Evolutionary conservation across 805 yeast genomes (phyloP).

Genomic region (Barnettozyma californica): DNA sequence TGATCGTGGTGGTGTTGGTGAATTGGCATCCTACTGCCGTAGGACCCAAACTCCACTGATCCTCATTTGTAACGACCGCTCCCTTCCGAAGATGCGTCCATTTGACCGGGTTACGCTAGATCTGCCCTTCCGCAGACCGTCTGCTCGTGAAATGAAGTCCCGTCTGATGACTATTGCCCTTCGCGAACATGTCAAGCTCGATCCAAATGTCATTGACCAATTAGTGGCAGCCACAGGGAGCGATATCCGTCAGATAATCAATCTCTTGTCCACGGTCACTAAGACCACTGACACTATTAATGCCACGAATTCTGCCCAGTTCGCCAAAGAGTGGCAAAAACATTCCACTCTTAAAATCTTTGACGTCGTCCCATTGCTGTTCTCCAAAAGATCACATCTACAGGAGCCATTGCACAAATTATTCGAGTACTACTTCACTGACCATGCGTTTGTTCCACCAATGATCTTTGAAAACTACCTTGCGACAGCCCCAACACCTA

Average conservation of each 20-base stretch:
- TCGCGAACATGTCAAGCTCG: slow-evolving; percentile 75
- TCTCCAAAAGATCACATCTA: slow-evolving; percentile 56
- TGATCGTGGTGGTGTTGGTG: slow-evolving; percentile 98
- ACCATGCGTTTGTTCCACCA: slow-evolving; percentile 88
- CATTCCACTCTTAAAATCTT: slow-evolving; percentile 88
- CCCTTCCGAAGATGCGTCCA: slow-evolving; percentile 92
- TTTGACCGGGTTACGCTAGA: slow-evolving; percentile 81
- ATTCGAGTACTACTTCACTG: slow-evolving; percentile 86
- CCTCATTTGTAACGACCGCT: slow-evolving; percentile 87
- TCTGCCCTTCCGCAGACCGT: slow-evolving; percentile 84
- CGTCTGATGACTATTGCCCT: slow-evolving; percentile 87
- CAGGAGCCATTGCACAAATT: slow-evolving; percentile 65
- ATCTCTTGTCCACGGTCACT: slow-evolving; percentile 79
- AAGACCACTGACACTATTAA: slow-evolving; percentile 63
- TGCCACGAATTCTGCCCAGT: slow-evolving; percentile 54
- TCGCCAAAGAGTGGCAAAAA: slow-evolving; percentile 77
- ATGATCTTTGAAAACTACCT: slow-evolving; percentile 95
- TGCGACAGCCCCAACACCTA: slow-evolving; percentile 50
- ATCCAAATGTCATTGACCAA: slow-evolving; percentile 75
- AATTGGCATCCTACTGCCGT: slow-evolving; percentile 79
- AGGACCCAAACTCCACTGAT: slow-evolving; percentile 87
- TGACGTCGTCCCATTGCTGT: slow-evolving; percentile 70
- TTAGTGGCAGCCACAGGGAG: slow-evolving; percentile 80
- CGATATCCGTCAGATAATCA: slow-evolving; percentile 92
- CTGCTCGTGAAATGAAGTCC: slow-evolving; percentile 72